A percentile compares a stretch with the other conserved stretches of the same genome.
These are phyloP conservation scores for Aspergillus phoenicis DNA, from an alignment of 2,329 filamentous ascomycete genomes.

Conservation along the genomic window DNA sequence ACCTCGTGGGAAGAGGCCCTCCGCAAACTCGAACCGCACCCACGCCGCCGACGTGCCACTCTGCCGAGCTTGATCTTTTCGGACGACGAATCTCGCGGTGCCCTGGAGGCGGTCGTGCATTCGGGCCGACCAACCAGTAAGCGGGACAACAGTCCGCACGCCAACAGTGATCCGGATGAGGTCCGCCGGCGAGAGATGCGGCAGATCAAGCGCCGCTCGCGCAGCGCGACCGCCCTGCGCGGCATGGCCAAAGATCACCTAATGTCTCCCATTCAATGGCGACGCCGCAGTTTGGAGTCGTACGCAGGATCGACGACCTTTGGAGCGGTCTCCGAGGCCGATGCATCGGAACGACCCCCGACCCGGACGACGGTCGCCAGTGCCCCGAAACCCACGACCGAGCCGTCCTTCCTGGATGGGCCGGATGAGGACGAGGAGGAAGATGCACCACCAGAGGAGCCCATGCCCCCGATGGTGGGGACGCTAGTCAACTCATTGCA, in stretches of 20 bases:
- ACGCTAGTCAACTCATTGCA: slow-evolving; percentile 44
- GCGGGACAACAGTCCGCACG: slow-evolving; percentile 17
- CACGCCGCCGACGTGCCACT: slow-evolving; percentile 44
- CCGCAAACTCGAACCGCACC: slow-evolving; percentile 25
- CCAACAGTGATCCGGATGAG: slow-evolving; percentile 22
- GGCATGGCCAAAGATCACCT: slow-evolving; percentile 38
- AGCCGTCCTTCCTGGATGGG: slow-evolving; percentile 24
- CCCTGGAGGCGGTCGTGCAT: slow-evolving; percentile 28
- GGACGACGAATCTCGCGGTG: slow-evolving; percentile 41
- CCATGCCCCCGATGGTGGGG: slow-evolving; percentile 40
- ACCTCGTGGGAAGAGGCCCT: slow-evolving; percentile 25
- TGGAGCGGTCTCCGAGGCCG: slow-evolving; percentile 33
- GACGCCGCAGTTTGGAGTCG: slow-evolving; percentile 45
- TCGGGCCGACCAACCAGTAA: slow-evolving; percentile 19
- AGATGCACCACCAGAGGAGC: slow-evolving; percentile 25
- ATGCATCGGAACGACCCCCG: slow-evolving; percentile 29
- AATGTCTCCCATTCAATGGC: slow-evolving; percentile 46
- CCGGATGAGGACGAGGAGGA: slow-evolving; percentile 15
- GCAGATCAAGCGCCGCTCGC: slow-evolving; percentile 46
- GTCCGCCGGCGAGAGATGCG: slow-evolving; percentile 25
- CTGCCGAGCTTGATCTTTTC: slow-evolving; percentile 49
- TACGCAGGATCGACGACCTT: slow-evolving; percentile 39
- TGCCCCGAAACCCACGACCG: slow-evolving; percentile 24
- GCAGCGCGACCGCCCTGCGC: slow-evolving; percentile 47
- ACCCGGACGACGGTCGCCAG: slow-evolving; percentile 35